Percentiles rank a stretch among this genome's conserved stretches.
These are phyloP conservation scores for Trametes villosa DNA, from an alignment of 768 basidiomycete genomes.

Conservation along the genomic window DNA sequence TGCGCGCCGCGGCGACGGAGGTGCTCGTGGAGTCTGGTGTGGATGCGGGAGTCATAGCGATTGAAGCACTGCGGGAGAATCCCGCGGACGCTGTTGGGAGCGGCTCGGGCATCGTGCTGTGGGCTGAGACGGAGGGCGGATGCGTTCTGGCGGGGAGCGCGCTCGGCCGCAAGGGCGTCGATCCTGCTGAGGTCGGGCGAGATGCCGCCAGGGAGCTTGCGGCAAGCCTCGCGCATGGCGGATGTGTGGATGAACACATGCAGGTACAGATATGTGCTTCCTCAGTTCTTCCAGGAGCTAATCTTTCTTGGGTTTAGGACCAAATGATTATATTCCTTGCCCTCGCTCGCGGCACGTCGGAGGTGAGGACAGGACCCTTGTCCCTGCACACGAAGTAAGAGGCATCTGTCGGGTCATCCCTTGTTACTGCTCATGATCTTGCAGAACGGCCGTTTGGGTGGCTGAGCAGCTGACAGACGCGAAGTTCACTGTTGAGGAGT, in stretches of 20 bases:
- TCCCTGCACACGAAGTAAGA: constrained; percentile 68
- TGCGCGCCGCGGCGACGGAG: constrained; percentile 57
- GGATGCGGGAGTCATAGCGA: constrained; percentile 27
- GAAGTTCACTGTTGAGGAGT: constrained; percentile 57
- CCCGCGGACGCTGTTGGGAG: constrained; percentile 47
- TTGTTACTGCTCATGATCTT: background rate
- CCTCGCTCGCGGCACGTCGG: constrained; percentile 66
- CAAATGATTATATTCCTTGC: constrained; percentile 82
- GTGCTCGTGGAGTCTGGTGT: constrained; percentile 48
- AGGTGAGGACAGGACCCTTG: constrained; percentile 58
- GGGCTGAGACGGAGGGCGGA: constrained; percentile 73
- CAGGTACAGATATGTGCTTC: constrained; percentile 45
- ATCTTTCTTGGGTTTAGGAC: constrained; percentile 47
- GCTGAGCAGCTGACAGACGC: constrained; percentile 71
- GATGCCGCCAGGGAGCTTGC: constrained; percentile 65
- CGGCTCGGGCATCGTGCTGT: constrained; percentile 74
- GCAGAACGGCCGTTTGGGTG: constrained; percentile 71
- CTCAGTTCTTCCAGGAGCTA: background rate
- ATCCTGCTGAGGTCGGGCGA: constrained; percentile 54
- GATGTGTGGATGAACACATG: constrained; percentile 71
- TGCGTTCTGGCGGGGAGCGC: constrained; percentile 73
- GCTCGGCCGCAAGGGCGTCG: constrained; percentile 55
- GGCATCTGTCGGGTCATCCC: constrained; percentile 38
- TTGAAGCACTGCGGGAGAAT: constrained; percentile 34
- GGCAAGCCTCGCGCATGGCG: constrained; percentile 61